Evolutionary conservation across 2,329 filamentous ascomycete species (phyloP), one percentile per base, ranked within the genome.

Genomic region (Cercospora zeae-maydis): DNA sequence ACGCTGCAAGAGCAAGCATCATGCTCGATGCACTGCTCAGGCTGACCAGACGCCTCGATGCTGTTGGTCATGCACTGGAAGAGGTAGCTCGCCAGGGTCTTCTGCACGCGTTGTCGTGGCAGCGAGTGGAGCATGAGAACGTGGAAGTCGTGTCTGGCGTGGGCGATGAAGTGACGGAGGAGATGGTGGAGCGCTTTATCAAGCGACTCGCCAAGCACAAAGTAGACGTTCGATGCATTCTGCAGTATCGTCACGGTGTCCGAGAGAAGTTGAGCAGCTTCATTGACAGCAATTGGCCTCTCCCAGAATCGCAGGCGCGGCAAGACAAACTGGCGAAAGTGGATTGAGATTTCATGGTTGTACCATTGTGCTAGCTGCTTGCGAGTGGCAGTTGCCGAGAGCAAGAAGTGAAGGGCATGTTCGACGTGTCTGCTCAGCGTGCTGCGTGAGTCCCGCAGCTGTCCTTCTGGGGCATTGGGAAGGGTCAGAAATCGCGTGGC

Each of bases 341-440:
- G 78, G 14, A 75, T 63, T 27, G 74, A 70, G 56, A 79, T 75
- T 62, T 81, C 79, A 51, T 79, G 75, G 5, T 72, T 75, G 61
- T 79, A 82, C 80, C 80, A 82, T n/a, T 78, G 75, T 27, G 77
- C 64, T 42, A 75, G 67, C 74, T 74, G 53, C 76, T 76, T 62
- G 63, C 56, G 60, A 10, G 61, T 60, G 9, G 59, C 37, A 36
- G 24, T 24, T 27, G 51, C 51, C 58, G 39, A 57, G 10, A 69
- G 63, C 6, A 67, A 53, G 30, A 57, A 55, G 10, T 59, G 42
- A 8, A 70, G 42, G 2, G 68, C 67, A 34, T 66, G 52, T 21
- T 63, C 24, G 36, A 67, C 63, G 7, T 72, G 62, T n/a, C 19
- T 24, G 13, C 62, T 51, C 42, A 52, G 24, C 53, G 60, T 21